Evolutionary conservation across 352 stramenopile genomes (phyloP), one percentile per base, ranked within the genome.

Genomic region (Phytophthora aleatoria): DNA sequence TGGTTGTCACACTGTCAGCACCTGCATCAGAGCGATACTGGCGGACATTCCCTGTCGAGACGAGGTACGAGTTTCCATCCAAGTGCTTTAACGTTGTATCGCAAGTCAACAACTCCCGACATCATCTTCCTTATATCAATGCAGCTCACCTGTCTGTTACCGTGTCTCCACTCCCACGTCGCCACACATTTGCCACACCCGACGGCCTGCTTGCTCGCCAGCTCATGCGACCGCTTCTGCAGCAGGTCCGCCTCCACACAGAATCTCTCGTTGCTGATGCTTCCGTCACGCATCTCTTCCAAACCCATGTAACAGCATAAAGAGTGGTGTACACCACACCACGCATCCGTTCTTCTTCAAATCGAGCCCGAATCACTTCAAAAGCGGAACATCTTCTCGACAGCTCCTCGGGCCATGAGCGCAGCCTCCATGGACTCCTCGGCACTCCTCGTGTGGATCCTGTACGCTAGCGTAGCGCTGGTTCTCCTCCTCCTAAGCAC

Each of bases 381-480:
- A 73, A 20, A 53, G 57, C 41, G 26, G 27, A 60, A 41, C 35
- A 41, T 6, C 42, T 64, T 44, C 42, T 35, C 45, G 26, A 15
- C 43, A 16, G 9, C 41, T 49, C 9, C 36, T 49, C 3, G 35
- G 39, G 8, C 15, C 41, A 41, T 41, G 12, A 41, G 35, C 35
- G 35, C 35, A 12, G 35, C 26, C 28, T 43, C 16, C 55, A 77
- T 76, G 61, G 63, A 86, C 64, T 65, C 73, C 24, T 73, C 73
- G 31, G 45, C 75, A 39, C 31, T 76, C 26, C 64, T 85, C 49
- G 61, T 85, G 47, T 94, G 85, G 83, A 35, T 86, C 26, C 67
- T 89, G 51, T 94, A 92, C 67, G 78, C 76, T 20, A 77, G 73
- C 52, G 78, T 92, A 39, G 83, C 71, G 27, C 45, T 90, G 9